A percentile compares a stretch with the other conserved stretches of the same genome.
Evolutionary conservation across 495 filamentous ascomycete genomes (phyloP).

Genomic region (Lophium mytilinum): DNA sequence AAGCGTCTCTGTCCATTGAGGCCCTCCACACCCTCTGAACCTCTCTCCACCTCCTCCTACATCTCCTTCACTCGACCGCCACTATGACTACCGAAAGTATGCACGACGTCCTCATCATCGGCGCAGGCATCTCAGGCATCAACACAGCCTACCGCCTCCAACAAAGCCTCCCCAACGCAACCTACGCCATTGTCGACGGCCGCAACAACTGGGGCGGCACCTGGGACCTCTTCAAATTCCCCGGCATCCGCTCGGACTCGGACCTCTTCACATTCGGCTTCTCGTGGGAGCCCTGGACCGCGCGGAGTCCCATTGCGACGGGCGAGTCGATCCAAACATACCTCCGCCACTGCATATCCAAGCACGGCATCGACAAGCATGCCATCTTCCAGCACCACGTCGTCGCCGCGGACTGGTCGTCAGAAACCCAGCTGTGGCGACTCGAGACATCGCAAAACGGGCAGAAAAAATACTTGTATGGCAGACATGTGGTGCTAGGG

Average conservation of each 20-base stretch:
- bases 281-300: conserved; percentile 28
- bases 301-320: conserved; percentile 50
- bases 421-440: conserved; percentile 51
- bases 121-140: conserved; percentile 69
- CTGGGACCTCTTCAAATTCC: conserved; percentile 28
- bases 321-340: conserved; percentile 54
- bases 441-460: conserved; percentile 47
- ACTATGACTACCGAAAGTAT: no score
- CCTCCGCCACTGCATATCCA: conserved; percentile 48
- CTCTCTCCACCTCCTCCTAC: no score
- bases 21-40: no score
- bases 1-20: no score
- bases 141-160: conserved; percentile 66
- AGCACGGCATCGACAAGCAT: conserved; percentile 53
- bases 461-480: conserved; percentile 29
- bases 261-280: conserved; percentile 29
- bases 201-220: conserved; percentile 22
- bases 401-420: conserved; percentile 51
- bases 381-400: conserved; percentile 56
- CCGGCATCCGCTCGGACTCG: conserved; percentile 27
- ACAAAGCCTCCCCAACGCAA: conserved; percentile 45
- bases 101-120: conserved; percentile 60
- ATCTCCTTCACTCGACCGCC: no score
- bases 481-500: conserved; percentile 21
- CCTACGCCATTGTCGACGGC: conserved; percentile 32